Evolutionary conservation across 2,329 filamentous ascomycete species (phyloP).

Genomic region (Xylogone sp.): DNA sequence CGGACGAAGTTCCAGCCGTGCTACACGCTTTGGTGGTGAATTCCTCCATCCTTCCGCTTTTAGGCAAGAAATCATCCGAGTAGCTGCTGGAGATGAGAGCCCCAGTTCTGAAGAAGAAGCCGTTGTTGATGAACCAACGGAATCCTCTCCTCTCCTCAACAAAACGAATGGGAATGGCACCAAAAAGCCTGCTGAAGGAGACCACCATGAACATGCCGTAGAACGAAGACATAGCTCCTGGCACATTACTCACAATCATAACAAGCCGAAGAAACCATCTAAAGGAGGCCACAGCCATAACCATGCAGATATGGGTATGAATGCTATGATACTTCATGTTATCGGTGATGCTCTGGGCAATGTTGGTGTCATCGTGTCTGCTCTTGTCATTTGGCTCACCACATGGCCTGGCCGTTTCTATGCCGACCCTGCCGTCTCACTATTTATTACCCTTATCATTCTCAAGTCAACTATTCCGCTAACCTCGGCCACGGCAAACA

Average conservation of each 20-base stretch:
- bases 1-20: slow-evolving; percentile 4
- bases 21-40: slow-evolving; percentile 61
- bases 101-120: slow-evolving; percentile 39
- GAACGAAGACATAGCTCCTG: slow-evolving; percentile 21
- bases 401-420: slow-evolving; percentile 79
- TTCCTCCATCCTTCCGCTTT: slow-evolving; percentile 88
- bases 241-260: slow-evolving; percentile 78
- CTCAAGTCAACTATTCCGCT: slow-evolving; percentile 73
- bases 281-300: slow-evolving; percentile 68
- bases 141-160: slow-evolving; percentile 21
- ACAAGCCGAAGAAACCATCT: slow-evolving; percentile 60
- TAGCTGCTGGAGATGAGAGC: slow-evolving; percentile 60
- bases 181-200: background rate
- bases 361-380: slow-evolving; percentile 78
- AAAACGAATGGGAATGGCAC: slow-evolving; percentile 13
- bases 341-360: slow-evolving; percentile 84
- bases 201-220: slow-evolving; percentile 9
- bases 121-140: slow-evolving; percentile 31
- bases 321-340: slow-evolving; percentile 72
- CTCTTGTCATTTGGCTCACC: slow-evolving; percentile 88
- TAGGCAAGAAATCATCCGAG: slow-evolving; percentile 86
- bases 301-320: slow-evolving; percentile 94
- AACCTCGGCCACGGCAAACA: slow-evolving; percentile 75
- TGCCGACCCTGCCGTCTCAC: slow-evolving; percentile 85
- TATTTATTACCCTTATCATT: slow-evolving; percentile 85